These are phyloP conservation scores for Glycyrrhiza uralensis DNA, from an alignment of 306 rosid genomes.

Conservation along the genomic window DNA sequence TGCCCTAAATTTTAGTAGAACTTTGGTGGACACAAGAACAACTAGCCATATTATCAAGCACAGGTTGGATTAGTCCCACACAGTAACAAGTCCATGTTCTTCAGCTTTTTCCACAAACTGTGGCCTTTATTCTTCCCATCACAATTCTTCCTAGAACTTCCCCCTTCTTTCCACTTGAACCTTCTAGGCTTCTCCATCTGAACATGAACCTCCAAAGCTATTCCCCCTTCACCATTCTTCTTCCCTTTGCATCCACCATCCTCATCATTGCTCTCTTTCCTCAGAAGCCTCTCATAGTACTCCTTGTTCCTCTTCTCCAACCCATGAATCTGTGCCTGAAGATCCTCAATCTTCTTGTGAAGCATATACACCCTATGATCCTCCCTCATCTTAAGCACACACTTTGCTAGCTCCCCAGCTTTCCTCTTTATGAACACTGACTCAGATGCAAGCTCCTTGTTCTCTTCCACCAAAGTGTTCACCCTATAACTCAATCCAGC, in stretches of 20 bases:
- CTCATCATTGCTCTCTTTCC: slow-evolving; percentile 25
- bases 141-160: slow-evolving; percentile 1
- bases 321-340: slow-evolving; percentile 77
- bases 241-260: slow-evolving; percentile 6
- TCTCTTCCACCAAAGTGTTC: slow-evolving; percentile 66
- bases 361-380: slow-evolving; percentile 78
- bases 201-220: slow-evolving; percentile 53
- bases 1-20: neutral
- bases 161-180: slow-evolving; percentile 40
- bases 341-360: slow-evolving; percentile 74
- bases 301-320: slow-evolving; percentile 88
- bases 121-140: slow-evolving; percentile 28
- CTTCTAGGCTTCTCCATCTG: slow-evolving; percentile 48
- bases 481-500: slow-evolving; percentile 62
- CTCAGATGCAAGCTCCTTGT: slow-evolving; percentile 65
- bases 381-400: slow-evolving; percentile 77
- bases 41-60: slow-evolving; percentile 20
- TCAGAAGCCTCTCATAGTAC: slow-evolving; percentile 63
- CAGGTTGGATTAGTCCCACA: slow-evolving; percentile 62
- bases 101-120: slow-evolving; percentile 62
- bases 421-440: slow-evolving; percentile 61
- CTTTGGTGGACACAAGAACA: neutral
- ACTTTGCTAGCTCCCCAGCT: slow-evolving; percentile 77
- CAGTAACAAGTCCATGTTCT: slow-evolving; percentile 68
- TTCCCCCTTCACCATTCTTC: slow-evolving; percentile 32